These are phyloP conservation scores for Alternaria ethzedia DNA, from an alignment of 2,329 filamentous ascomycete genomes.

Conservation along the genomic window DNA sequence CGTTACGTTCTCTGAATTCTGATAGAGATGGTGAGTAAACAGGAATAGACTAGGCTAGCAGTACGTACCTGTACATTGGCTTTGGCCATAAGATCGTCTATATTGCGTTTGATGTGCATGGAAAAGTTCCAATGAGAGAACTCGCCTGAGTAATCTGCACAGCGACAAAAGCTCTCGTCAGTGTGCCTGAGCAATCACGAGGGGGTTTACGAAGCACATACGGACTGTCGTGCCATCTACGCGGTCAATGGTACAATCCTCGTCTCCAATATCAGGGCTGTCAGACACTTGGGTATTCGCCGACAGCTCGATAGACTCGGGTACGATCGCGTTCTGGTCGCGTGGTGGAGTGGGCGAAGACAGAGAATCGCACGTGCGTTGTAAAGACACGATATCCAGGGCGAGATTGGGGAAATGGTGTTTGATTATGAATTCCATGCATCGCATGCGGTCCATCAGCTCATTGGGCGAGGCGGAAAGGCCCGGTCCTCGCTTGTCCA, in stretches of 20 bases:
- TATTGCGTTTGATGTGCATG: conserved; percentile 17
- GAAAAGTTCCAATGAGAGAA: conserved; percentile 26
- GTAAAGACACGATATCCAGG: conserved; percentile 8
- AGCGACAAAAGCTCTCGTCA: neutral
- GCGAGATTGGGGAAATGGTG: conserved; percentile 12
- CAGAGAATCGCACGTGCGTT: conserved; percentile 9
- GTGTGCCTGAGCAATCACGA: neutral
- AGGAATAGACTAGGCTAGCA: neutral
- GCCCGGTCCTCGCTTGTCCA: neutral
- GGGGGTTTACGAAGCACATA: neutral
- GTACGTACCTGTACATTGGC: conserved; percentile 8
- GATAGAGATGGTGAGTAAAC: neutral
- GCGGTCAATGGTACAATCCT: conserved; percentile 12
- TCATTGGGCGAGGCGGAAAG: conserved; percentile 3
- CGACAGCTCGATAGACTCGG: neutral
- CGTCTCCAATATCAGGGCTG: conserved; percentile 12
- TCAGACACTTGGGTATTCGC: conserved; percentile 1
- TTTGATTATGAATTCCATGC: conserved; percentile 8
- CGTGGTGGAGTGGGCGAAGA: neutral
- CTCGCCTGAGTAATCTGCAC: conserved; percentile 21
- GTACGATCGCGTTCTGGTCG: neutral
- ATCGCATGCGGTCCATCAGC: conserved; percentile 10
- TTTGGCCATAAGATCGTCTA: conserved; percentile 17
- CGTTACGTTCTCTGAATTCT: conserved; percentile 2
- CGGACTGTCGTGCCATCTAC: conserved; percentile 15